Evolutionary conservation across 306 rosid genomes (phyloP), one percentile per base, ranked within the genome.

Genomic region (Glycine soja): DNA sequence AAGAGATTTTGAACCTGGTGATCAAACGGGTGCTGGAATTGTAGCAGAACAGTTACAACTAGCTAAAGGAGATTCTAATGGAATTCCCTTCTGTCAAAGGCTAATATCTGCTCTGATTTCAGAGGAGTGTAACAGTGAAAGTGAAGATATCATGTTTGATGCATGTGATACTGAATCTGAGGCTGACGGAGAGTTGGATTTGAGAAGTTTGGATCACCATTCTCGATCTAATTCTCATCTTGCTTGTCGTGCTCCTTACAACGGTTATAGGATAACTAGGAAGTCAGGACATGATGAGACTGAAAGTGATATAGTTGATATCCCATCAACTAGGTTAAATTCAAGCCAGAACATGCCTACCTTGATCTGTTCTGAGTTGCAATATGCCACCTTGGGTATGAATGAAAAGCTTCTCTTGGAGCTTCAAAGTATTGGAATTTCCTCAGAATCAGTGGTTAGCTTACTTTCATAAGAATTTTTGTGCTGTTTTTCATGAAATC

Each of bases 351-450:
- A 72, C 14, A 62, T 83, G 80, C 58, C 91, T 80, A 83, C 74
- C 77, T 59, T 69, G 74, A 18, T 75, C 70, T 88, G 85, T 85
- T 88, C 94, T 53, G 97, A 91, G 72, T 86, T 77, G 66, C 93
- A 86, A 71, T 94, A 91, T 81, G 94, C 84, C 68, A 82, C 79
- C 81, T 82, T 91, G 91, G 81, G 85, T 71, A 53, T 93, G 73
- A 89, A 91, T 81, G 94, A 89, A 57, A 95, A 82, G 83, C 89
- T 95, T 85, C 89, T 92, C 48, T 84, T 93, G 90, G 99, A 95
- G 90, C 87, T 95, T 86, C 94, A 86, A 73, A 91, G 97, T 80
- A 85, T 95, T 82, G 99, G 94, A 77, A 84, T 95, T 72, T 85
- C 87, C 68, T 91, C 95, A 50, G 94, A 91, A 58, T 79, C 88